Conservation (phyloP, 108 stramenopile species). For the Conticribra guillardii region DNA sequence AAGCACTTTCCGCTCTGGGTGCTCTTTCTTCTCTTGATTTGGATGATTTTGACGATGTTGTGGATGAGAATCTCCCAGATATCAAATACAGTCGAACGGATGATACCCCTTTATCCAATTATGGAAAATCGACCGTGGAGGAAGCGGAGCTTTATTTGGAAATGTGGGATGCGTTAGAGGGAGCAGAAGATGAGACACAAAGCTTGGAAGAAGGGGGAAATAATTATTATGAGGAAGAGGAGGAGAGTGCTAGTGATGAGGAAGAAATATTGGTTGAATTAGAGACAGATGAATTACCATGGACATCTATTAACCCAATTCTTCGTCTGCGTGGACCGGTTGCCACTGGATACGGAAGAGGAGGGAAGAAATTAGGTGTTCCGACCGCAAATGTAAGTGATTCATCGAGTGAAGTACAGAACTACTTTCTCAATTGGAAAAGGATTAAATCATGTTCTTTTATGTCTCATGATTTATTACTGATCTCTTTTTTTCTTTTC, state of each 20-base stretch:
- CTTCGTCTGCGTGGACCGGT: conserved; percentile 71
- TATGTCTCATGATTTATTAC: too few relatives aligned
- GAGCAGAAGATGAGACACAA: conserved; percentile 5
- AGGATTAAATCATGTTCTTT: too few relatives aligned
- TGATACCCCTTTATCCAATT: conserved; percentile 28
- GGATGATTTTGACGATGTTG: not conserved
- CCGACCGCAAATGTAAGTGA: conserved; percentile 85
- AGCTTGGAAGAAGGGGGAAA: conserved; percentile 1
- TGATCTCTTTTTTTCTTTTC: not conserved
- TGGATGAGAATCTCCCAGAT: not conserved
- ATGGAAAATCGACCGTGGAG: conserved; percentile 34
- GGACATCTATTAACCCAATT: conserved; percentile 54
- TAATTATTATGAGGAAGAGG: not conserved
- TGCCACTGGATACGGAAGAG: conserved; percentile 83
- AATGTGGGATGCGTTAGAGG: conserved; percentile 33
- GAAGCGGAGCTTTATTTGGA: conserved; percentile 39
- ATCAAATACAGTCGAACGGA: conserved; percentile 38
- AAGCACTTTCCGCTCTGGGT: not conserved
- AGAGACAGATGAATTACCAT: conserved; percentile 19
- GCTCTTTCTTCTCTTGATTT: not conserved
- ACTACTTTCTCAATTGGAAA: too few relatives aligned
- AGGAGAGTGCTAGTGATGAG: not conserved
- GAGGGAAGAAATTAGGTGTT: conserved; percentile 88
- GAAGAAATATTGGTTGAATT: conserved; percentile 1
- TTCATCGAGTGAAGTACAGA: not conserved